These are phyloP conservation scores for Elaeagnus macrophylla DNA, from an alignment of 306 rosid genomes.

Conservation along the genomic window DNA sequence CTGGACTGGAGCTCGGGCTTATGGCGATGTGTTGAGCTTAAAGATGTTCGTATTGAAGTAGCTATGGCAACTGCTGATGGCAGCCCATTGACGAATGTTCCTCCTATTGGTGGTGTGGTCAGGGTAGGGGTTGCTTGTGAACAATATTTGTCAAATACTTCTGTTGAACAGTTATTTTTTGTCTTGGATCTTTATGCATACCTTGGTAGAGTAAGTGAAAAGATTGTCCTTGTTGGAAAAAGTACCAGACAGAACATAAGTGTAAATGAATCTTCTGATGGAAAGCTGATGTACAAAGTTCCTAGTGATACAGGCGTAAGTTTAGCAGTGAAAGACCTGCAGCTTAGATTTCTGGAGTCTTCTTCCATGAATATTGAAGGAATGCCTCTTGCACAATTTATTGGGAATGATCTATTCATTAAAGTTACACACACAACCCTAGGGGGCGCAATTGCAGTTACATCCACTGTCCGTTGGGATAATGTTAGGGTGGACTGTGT, in stretches of 20 bases:
- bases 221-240: slow-evolving; percentile 56
- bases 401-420: slow-evolving; percentile 59
- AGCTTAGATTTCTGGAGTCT: slow-evolving; percentile 81
- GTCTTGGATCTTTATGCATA: slow-evolving; percentile 79
- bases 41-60: slow-evolving; percentile 70
- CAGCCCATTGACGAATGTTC: slow-evolving; percentile 57
- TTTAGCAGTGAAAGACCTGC: slow-evolving; percentile 54
- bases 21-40: slow-evolving; percentile 89
- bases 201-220: slow-evolving; percentile 75
- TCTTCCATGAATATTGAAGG: slow-evolving; percentile 54
- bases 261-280: slow-evolving; percentile 27
- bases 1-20: slow-evolving; percentile 44
- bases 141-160: slow-evolving; percentile 69
- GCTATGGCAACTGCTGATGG: slow-evolving; percentile 96
- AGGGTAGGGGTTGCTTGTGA: slow-evolving; percentile 83
- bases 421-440: slow-evolving; percentile 77
- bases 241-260: slow-evolving; percentile 34
- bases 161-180: slow-evolving; percentile 81
- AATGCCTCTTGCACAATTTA: slow-evolving; percentile 77
- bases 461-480: slow-evolving; percentile 69
- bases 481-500: slow-evolving; percentile 66
- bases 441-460: slow-evolving; percentile 87
- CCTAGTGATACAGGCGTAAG: slow-evolving; percentile 88
- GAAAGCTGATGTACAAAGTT: slow-evolving; percentile 71
- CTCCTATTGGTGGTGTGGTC: slow-evolving; percentile 89